Base-by-base conservation (phyloP, 331 rosid species). In the Spiraea crenata region DNA sequence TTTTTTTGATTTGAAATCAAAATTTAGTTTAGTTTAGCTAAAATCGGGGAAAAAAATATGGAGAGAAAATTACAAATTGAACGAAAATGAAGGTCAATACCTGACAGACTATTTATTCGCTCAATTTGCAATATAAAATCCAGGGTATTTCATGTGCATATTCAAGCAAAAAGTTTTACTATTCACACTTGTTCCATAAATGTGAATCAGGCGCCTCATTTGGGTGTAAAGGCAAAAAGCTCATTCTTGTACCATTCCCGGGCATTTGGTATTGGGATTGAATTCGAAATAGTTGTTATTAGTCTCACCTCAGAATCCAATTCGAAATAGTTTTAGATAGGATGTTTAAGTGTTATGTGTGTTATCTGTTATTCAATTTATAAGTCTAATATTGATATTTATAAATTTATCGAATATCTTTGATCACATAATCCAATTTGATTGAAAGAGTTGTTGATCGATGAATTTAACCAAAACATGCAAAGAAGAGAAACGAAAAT, bases 101-200 rank as follows among this genome's bases (percentile, higher is more conserved):
- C 65, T 63, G 70, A 63, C 60, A 55, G 25, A 51, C 69, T 63
- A 15, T 39, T 63, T 63, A 73, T 73, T 63, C 77, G 45, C 54
- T 41, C 64, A 73, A 63, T 51, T 52, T 25, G 56, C 52, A 41
- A 25, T 73, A 40, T 52, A 35, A 37, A 50, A 20, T 13, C 44
- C 38, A 16, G 2, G 58, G 13, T 4, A 31, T 16, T 35, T 67
- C 44, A 14, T 12, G 25, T 13, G 19, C 9, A 14, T 12, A 20
- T 25, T 7, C 15, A 38, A 5, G 15, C 19, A n/a, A 5, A 49
- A 16, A 35, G 20, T 38, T 1, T 34, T 5, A 25, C 6, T 7
- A 20, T 64, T 19, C 11, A 31, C 31, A 25, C 31, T 25, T 25
- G 31, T 25, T 25, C 31, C 31, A 2, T 25, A 25, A 25, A 25